Conservation (phyloP, 805 yeast genomes). For the Cyberlindnera xylosilytica region DNA sequence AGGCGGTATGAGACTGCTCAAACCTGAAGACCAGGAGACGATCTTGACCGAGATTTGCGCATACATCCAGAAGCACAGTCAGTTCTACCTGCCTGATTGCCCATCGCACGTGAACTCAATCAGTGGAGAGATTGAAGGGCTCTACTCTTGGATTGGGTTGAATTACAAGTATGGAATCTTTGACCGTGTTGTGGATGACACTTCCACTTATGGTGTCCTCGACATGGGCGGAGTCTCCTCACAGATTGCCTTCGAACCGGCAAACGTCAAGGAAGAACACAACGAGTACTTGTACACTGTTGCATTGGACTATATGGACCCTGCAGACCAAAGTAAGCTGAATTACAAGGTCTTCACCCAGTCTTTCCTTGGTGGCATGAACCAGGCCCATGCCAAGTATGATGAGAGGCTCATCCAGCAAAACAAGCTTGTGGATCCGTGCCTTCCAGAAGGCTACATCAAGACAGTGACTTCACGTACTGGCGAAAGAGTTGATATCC, state of each 20-base stretch:
- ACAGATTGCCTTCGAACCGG: slow-evolving; percentile 61
- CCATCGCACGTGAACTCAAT: slow-evolving; percentile 53
- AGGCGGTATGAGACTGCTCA: slow-evolving; percentile 61
- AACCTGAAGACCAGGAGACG: slow-evolving; percentile 46
- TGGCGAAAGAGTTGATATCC: slow-evolving; percentile 27
- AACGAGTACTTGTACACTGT: slow-evolving; percentile 45
- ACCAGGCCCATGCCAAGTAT: slow-evolving; percentile 50
- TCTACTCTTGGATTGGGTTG: slow-evolving; percentile 64
- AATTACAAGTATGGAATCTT: slow-evolving; percentile 52
- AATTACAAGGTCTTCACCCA: slow-evolving; percentile 47
- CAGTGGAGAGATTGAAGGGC: slow-evolving; percentile 64
- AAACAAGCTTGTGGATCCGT: slow-evolving; percentile 43
- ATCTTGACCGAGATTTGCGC: slow-evolving; percentile 47
- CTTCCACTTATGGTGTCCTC: slow-evolving; percentile 68
- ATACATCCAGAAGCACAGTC: slow-evolving; percentile 44
- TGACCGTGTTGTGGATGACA: slow-evolving; percentile 29
- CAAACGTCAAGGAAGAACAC: slow-evolving; percentile 30
- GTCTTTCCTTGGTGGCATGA: slow-evolving; percentile 60
- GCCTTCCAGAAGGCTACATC: slow-evolving; percentile 47
- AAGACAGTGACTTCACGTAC: slow-evolving; percentile 16
- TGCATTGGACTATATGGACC: slow-evolving; percentile 36
- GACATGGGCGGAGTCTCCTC: slow-evolving; percentile 99
- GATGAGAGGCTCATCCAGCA: slow-evolving; percentile 32
- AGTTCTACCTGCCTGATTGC: slow-evolving; percentile 61
- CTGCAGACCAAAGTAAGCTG: slow-evolving; percentile 25